Percentiles rank a stretch among this genome's conserved stretches.
phyloP scores from a whole-genome alignment of 2,329 filamentous ascomycete species.

The Eutypa lata region DNA sequence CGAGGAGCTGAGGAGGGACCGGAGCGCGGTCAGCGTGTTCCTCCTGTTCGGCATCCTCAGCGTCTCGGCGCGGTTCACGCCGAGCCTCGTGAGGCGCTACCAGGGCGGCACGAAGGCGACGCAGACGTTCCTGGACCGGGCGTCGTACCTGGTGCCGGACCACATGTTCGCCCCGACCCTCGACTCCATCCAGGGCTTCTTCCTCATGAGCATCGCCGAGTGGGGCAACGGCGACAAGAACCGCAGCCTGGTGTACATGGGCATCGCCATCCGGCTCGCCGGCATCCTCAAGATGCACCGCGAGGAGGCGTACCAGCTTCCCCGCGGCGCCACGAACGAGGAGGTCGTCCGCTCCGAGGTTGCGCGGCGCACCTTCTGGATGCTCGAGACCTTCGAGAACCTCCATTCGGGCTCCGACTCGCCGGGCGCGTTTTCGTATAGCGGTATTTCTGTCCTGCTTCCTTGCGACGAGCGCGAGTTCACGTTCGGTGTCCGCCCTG shows the following conservation, averaged over 20 bases:
- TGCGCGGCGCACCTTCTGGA: constrained; percentile 35
- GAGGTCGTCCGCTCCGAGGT: constrained; percentile 30
- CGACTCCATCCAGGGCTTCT: constrained; percentile 29
- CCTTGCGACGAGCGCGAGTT: constrained; percentile 37
- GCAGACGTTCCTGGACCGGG: constrained; percentile 23
- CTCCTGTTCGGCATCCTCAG: constrained; percentile 27
- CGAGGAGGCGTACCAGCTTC: constrained; percentile 32
- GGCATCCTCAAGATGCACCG: constrained; percentile 32
- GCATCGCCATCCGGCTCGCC: constrained; percentile 34
- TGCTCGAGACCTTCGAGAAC: constrained; percentile 35
- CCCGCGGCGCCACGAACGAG: constrained; percentile 20
- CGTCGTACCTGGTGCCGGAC: constrained; percentile 17
- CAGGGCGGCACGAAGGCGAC: constrained; percentile 21
- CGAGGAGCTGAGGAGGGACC: constrained; percentile 17
- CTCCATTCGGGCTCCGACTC: constrained; percentile 33
- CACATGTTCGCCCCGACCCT: constrained; percentile 29
- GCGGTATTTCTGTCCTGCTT: constrained; percentile 33
- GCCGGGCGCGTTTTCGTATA: constrained; percentile 29
- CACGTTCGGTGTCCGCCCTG: constrained; percentile 29
- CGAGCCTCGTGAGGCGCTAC: constrained; percentile 21
- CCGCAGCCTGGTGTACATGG: constrained; percentile 33
- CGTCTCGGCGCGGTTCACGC: constrained; percentile 30
- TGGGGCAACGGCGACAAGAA: constrained; percentile 32
- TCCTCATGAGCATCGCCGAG: constrained; percentile 29
- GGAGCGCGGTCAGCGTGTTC: constrained; percentile 22